phyloP scores from a whole-genome alignment of 2,329 filamentous ascomycete species.

The Fusarium ramigenum region DNA sequence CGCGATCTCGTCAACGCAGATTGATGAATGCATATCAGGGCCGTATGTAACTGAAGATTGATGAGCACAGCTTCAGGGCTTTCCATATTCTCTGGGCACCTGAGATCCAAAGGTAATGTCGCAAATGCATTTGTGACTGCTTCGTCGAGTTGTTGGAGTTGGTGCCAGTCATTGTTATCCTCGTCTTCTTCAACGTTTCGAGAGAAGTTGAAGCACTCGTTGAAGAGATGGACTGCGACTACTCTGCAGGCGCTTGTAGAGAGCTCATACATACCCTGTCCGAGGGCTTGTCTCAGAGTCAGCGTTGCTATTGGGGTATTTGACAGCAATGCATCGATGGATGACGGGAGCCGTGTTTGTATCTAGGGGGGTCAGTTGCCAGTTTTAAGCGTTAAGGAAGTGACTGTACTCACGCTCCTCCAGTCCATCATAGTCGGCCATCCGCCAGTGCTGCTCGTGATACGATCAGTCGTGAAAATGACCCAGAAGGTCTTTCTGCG shows the following conservation, averaged over 20 bases:
- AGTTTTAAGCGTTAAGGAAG: too few species aligned
- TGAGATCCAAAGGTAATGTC: constrained; percentile 7
- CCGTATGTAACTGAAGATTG: constrained; percentile 27
- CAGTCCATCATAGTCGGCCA: constrained; percentile 83
- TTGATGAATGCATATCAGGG: constrained; percentile 25
- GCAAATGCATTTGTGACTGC: constrained; percentile 22
- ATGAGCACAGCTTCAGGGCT: constrained; percentile 24
- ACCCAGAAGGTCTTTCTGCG: constrained; percentile 84
- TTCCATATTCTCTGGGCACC: constrained; percentile 29
- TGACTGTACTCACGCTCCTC: constrained; percentile 20
- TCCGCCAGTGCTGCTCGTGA: constrained; percentile 85
- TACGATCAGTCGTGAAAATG: constrained; percentile 79
- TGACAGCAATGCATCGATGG: constrained; percentile 2
- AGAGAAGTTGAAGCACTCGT: constrained; percentile 36
- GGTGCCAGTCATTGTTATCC: constrained; percentile 15
- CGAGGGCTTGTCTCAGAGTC: constrained; percentile 19
- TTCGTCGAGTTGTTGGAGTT: constrained; percentile 15
- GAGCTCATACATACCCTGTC: constrained; percentile 34
- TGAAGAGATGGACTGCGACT: constrained; percentile 31
- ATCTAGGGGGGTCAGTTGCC: not conserved
- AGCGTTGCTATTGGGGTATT: constrained; percentile 45
- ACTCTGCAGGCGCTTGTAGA: constrained; percentile 32
- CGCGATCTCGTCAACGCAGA: constrained; percentile 11
- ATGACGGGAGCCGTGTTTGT: constrained; percentile 14
- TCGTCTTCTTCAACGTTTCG: constrained; percentile 18